phyloP scores from a whole-genome alignment of 331 rosid genomes.

The Telfairia occidentalis region DNA sequence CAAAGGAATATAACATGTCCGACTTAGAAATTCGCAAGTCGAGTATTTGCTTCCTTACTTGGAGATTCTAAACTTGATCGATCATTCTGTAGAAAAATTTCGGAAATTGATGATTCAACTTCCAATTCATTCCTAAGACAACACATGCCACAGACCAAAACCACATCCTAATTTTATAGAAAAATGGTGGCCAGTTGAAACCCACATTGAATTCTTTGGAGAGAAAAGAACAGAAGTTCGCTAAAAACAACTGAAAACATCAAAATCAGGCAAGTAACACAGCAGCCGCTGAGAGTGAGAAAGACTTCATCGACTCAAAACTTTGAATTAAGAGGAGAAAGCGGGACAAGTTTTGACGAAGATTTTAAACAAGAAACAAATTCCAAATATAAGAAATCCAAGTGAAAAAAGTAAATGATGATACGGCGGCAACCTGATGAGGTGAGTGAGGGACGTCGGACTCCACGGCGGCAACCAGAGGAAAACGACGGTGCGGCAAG shows the following conservation, averaged over 20 bases:
- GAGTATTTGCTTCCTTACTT: not conserved
- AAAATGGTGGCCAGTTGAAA: not conserved
- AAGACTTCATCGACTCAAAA: not conserved
- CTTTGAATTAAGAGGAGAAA: not conserved
- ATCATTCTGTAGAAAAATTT: not conserved
- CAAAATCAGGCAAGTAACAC: not conserved
- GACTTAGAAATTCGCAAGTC: not conserved
- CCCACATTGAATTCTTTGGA: not conserved
- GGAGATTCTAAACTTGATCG: not conserved
- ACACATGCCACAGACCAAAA: not conserved
- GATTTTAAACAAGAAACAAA: too few species aligned
- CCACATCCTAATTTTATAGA: not conserved
- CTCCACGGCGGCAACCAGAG: constrained; percentile 27
- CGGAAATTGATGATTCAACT: not conserved
- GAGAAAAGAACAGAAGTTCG: not conserved
- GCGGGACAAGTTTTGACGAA: too few species aligned
- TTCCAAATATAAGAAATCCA: not conserved
- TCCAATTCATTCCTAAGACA: not conserved
- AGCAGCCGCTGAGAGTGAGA: not conserved
- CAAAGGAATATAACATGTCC: not conserved
- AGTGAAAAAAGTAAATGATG: not conserved
- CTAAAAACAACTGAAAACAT: not conserved
- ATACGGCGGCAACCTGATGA: constrained; percentile 32
- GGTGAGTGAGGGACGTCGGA: constrained; percentile 37
- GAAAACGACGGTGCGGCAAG: constrained; percentile 19